Conservation (phyloP, 2,329 filamentous ascomycete genomes). For the Exserohilum turcica region DNA sequence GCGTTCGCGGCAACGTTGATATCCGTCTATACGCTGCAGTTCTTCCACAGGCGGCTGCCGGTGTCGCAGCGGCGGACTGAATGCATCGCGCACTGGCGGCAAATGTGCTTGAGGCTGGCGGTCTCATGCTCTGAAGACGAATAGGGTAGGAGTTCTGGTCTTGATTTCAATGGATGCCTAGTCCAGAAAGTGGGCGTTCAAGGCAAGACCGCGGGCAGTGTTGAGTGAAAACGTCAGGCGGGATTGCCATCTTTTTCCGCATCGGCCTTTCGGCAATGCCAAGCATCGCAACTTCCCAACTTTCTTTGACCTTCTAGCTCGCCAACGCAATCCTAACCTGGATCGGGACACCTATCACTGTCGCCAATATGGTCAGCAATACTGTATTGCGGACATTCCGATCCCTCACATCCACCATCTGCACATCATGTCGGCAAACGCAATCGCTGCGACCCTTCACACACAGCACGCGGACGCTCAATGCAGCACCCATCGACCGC, state of each 20-base stretch:
- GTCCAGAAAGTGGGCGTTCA: conserved; percentile 14
- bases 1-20: conserved; percentile 38
- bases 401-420: conserved; percentile 42
- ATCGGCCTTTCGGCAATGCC: conserved; percentile 20
- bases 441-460: conserved; percentile 42
- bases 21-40: conserved; percentile 57
- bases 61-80: conserved; percentile 45
- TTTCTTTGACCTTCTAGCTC: conserved; percentile 27
- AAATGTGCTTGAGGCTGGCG: conserved; percentile 47
- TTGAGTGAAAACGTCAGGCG: conserved; percentile 29
- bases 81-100: conserved; percentile 49
- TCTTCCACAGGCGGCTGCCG: conserved; percentile 51
- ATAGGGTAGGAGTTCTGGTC: neutral
- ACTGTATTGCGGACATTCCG: conserved; percentile 36
- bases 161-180: conserved; percentile 14
- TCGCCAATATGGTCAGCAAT: conserved; percentile 31
- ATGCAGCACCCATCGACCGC: conserved; percentile 13
- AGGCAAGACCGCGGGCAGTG: conserved; percentile 27
- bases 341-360: conserved; percentile 18
- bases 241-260: conserved; percentile 34
- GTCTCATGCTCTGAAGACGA: conserved; percentile 51
- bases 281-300: conserved; percentile 23
- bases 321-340: conserved; percentile 13
- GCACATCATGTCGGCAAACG: conserved; percentile 47
- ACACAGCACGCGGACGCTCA: conserved; percentile 29